Base-by-base conservation (phyloP, 1,284 basidiomycete species). In the Heterobasidion annosum region DNA sequence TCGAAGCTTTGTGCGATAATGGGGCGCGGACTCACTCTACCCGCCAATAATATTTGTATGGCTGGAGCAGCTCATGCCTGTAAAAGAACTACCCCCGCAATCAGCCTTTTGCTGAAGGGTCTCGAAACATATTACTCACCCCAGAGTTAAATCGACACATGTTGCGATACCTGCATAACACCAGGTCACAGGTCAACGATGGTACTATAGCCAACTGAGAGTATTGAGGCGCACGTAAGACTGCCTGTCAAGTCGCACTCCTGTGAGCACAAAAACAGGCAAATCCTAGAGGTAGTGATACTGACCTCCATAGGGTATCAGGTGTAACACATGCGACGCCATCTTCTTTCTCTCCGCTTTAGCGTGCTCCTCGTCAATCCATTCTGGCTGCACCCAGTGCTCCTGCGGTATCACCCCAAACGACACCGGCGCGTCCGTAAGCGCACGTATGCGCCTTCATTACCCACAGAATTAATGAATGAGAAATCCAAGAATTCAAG, bases 101-200 rank as follows among this genome's bases (percentile, higher is more conserved):
- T 12, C 57, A 57, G 51, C 54, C 53, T 32, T 47, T 46, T 7
- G 47, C 34, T 16, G 40, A 5, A 50, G 33, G 25, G 13, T 10
- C 34, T 13, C 10, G 42, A 35, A 19, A 47, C 16, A 25, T 35
- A 48, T 42, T n/a, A 72, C 82, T 67, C 70, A 93, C 92, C 37
- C 93, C 93, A 54, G 91, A 93, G 69, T 97, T 93, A 74, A 87
- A 98, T 18, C 96, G 84, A 67, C 94, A 97, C 93, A 96, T 91
- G 59, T 92, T 91, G 51, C 88, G 83, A 64, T 92, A 92, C 42
- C 83, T 84, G 59, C 54, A 15, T 52, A 32, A 18, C 19, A 16
- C 8, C n/a, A 15, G 18, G 6, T 16, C 47, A 34, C 9, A 12
- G 50, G 4, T 7, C 13, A 25, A 25, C 25, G 25, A 5, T 25